Percentiles rank a stretch among this genome's conserved stretches.
These are phyloP conservation scores for Cicer arietinum DNA, from an alignment of 306 rosid species.

Conservation along the genomic window DNA sequence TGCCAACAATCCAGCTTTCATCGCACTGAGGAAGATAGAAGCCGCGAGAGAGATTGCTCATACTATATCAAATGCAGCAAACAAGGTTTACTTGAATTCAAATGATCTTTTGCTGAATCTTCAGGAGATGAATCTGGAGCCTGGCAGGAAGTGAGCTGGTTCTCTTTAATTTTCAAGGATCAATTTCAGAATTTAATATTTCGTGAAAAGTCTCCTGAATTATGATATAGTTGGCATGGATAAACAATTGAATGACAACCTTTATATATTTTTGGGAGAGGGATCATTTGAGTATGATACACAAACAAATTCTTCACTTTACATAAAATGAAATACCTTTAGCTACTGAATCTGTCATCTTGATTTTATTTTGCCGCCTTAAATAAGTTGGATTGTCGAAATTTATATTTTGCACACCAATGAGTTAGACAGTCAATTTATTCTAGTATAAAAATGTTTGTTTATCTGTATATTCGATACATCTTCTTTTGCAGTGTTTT, in stretches of 20 bases:
- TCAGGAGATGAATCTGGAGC: constrained; percentile 67
- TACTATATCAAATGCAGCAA: constrained; percentile 63
- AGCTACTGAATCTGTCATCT: neutral
- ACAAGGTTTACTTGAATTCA: constrained; percentile 69
- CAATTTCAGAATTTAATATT: constrained; percentile 32
- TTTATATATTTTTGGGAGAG: constrained; percentile 15
- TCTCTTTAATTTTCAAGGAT: constrained; percentile 25
- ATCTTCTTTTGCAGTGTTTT: neutral
- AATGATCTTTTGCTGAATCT: constrained; percentile 82
- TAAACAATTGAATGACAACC: neutral
- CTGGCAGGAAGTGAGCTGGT: constrained; percentile 42
- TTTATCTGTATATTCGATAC: neutral
- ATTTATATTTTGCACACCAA: neutral
- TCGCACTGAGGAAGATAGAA: constrained; percentile 88
- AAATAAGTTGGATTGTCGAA: neutral
- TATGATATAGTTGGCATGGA: neutral
- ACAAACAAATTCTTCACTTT: neutral
- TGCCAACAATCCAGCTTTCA: constrained; percentile 76
- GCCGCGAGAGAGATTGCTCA: constrained; percentile 87
- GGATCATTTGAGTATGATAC: constrained; percentile 19
- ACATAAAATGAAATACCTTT: constrained; percentile 6
- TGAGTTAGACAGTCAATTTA: neutral
- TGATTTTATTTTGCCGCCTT: constrained; percentile 9
- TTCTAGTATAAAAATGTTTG: neutral
- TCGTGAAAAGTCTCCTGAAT: neutral